These are phyloP conservation scores for Nepenthes gracilis DNA, from an alignment of 148 eudicot genomes.

Conservation along the genomic window DNA sequence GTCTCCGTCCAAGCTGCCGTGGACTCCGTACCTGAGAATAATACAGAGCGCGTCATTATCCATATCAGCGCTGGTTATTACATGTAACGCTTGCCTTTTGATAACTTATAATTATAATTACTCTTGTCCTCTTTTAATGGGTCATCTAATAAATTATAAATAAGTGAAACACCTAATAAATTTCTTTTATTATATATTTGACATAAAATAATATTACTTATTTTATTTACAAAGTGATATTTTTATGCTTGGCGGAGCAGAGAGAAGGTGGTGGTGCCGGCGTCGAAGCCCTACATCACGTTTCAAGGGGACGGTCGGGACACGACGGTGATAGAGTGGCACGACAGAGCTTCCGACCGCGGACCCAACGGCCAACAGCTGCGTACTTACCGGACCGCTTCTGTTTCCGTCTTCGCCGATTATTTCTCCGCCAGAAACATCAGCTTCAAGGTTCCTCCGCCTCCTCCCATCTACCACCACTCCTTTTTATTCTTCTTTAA, in stretches of 20 bases:
- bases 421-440: conserved; percentile 84
- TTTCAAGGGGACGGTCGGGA: conserved; percentile 85
- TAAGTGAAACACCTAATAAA: too few relatives aligned
- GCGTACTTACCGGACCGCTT: conserved; percentile 86
- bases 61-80: conserved; percentile 65
- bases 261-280: conserved; percentile 85
- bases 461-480: too few relatives aligned
- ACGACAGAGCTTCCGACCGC: conserved; percentile 72
- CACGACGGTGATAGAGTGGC: conserved; percentile 81
- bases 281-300: conserved; percentile 67
- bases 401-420: conserved; percentile 65
- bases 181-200: too few relatives aligned
- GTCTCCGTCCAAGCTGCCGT: conserved; percentile 75
- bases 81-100: conserved; percentile 28
- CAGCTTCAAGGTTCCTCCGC: conserved; percentile 63
- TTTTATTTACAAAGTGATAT: too few relatives aligned
- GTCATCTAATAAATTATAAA: too few relatives aligned
- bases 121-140: too few relatives aligned
- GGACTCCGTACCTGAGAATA: conserved; percentile 55
- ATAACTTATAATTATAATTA: not conserved
- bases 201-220: too few relatives aligned
- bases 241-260: too few relatives aligned
- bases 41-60: conserved; percentile 47
- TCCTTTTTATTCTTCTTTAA: too few relatives aligned
- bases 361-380: conserved; percentile 86